phyloP scores from a whole-genome alignment of 2,329 filamentous ascomycete species.

The Elsinoe fawcettii region DNA sequence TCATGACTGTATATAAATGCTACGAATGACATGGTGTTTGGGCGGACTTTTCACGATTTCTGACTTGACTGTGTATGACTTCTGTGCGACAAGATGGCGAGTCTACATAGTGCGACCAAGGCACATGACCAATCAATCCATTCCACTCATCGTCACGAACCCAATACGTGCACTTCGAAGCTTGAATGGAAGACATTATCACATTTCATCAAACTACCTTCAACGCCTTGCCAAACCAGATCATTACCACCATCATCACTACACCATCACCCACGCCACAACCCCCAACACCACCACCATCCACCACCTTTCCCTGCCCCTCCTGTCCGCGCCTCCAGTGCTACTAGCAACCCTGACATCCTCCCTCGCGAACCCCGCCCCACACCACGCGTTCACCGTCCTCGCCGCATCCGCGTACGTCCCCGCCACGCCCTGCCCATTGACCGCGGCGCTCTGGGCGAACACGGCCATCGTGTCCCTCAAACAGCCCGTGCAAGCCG shows the following conservation, averaged over 20 bases:
- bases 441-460: conserved; percentile 58
- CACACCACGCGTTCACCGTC: conserved; percentile 61
- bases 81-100: no score
- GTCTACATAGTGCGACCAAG: no score
- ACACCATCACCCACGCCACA: neutral
- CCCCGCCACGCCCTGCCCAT: conserved; percentile 55
- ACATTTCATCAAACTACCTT: neutral
- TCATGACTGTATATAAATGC: conserved; percentile 11
- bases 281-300: neutral
- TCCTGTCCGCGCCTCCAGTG: neutral
- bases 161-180: no score
- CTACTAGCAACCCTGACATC: conserved; percentile 30
- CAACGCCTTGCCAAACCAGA: neutral
- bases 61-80: no score
- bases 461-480: conserved; percentile 76
- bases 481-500: conserved; percentile 68
- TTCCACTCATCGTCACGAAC: no score
- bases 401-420: conserved; percentile 66
- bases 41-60: neutral
- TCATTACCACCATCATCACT: neutral
- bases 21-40: conserved; percentile 8
- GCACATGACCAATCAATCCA: no score
- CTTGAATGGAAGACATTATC: no score
- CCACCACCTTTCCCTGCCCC: neutral
- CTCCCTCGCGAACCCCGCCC: conserved; percentile 46